These are phyloP conservation scores for Microthlaspi erraticum DNA, from an alignment of 345 rosid genomes.

Conservation along the genomic window DNA sequence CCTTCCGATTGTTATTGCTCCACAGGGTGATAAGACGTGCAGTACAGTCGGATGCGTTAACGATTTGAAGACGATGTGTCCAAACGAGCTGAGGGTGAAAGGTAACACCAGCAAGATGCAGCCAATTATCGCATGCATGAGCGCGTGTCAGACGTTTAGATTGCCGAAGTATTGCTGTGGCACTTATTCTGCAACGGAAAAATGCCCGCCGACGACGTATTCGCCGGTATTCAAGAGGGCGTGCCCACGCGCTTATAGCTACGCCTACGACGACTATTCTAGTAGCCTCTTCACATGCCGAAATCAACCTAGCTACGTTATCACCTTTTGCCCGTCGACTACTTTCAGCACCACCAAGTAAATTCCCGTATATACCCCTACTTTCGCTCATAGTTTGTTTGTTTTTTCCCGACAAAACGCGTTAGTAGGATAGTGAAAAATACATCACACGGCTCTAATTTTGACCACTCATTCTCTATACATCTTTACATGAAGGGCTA, in stretches of 20 bases:
- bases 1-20: slow-evolving; percentile 26
- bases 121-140: slow-evolving; percentile 51
- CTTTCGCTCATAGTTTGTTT: neutral
- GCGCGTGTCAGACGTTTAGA: slow-evolving; percentile 48
- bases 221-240: slow-evolving; percentile 51
- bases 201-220: slow-evolving; percentile 52
- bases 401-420: neutral
- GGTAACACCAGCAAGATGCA: neutral
- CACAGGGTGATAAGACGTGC: slow-evolving; percentile 19
- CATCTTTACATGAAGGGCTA: too few relatives aligned
- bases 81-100: slow-evolving; percentile 45
- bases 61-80: slow-evolving; percentile 54
- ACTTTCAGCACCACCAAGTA: slow-evolving; percentile 6
- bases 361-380: neutral
- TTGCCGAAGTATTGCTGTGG: slow-evolving; percentile 44
- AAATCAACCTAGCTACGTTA: slow-evolving; percentile 41
- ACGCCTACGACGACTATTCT: slow-evolving; percentile 55
- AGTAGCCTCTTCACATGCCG: slow-evolving; percentile 50
- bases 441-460: neutral
- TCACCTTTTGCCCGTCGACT: slow-evolving; percentile 29
- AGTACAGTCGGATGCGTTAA: slow-evolving; percentile 27
- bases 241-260: slow-evolving; percentile 72
- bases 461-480: slow-evolving; percentile 1
- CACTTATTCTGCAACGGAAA: slow-evolving; percentile 9
- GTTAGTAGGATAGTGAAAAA: neutral